Evolutionary conservation across 2,329 filamentous ascomycete genomes (phyloP).

Genomic region (Alternaria rosae): DNA sequence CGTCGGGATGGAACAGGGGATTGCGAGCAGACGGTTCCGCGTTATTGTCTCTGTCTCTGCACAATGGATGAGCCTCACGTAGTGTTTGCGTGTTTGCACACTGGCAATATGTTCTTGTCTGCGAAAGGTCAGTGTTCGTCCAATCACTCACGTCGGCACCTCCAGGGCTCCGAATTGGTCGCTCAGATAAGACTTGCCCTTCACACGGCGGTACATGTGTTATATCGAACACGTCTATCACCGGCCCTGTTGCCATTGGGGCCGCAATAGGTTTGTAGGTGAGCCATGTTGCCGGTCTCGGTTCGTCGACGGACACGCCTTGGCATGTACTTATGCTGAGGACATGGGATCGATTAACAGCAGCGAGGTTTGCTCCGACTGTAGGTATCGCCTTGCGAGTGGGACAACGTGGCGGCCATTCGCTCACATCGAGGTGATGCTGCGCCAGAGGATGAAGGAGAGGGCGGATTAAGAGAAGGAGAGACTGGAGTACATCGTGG

Average conservation of each 20-base stretch:
- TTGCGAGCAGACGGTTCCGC: not conserved
- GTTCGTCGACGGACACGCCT: constrained; percentile 23
- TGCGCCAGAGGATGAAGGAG: not conserved
- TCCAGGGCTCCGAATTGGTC: not conserved
- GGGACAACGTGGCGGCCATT: constrained; percentile 31
- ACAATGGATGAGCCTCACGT: not conserved
- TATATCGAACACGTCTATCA: constrained; percentile 43
- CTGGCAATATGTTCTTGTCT: not conserved
- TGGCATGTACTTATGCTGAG: constrained; percentile 34
- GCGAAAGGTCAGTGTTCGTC: constrained; percentile 1
- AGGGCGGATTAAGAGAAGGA: not conserved
- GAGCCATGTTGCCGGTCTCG: constrained; percentile 42
- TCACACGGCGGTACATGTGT: constrained; percentile 35
- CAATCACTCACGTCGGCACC: not conserved
- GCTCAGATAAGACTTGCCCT: not conserved
- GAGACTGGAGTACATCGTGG: not conserved
- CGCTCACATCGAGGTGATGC: constrained; percentile 19
- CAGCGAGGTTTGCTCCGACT: constrained; percentile 26
- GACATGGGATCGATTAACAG: constrained; percentile 35
- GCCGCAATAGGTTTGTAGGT: constrained; percentile 33
- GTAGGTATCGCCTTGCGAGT: constrained; percentile 21
- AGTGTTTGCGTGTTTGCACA: constrained; percentile 11
- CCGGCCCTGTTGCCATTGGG: constrained; percentile 41
- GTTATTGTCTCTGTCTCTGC: too few relatives aligned
- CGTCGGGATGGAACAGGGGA: not conserved